Evolutionary conservation across 2,329 filamentous ascomycete genomes (phyloP).

Genomic region (Beauveria pseudobassiana): DNA sequence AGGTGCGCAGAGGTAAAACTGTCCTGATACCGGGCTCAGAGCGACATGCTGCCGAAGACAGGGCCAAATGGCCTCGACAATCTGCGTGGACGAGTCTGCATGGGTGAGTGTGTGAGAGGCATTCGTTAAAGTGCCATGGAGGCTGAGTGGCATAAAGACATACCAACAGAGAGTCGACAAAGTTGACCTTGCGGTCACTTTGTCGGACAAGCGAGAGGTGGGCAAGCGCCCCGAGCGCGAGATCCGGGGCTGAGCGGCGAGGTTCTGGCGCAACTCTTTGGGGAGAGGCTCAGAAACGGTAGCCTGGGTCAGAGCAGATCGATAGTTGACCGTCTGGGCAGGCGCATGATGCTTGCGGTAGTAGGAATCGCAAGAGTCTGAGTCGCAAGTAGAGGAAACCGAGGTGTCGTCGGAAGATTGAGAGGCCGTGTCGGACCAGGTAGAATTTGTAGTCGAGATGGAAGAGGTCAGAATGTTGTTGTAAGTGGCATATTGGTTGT

Average conservation of each 20-base stretch:
- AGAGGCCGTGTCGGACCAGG: conserved; percentile 67
- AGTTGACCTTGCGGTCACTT: conserved; percentile 85
- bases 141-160: conserved; percentile 39
- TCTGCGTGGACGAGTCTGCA: conserved; percentile 91
- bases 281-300: conserved; percentile 39
- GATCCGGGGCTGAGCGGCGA: conserved; percentile 47
- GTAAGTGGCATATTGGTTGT: conserved; percentile 51
- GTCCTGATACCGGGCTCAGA: conserved; percentile 65
- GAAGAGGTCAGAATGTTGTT: conserved; percentile 65
- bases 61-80: conserved; percentile 97
- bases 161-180: conserved; percentile 96
- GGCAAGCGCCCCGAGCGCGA: conserved; percentile 50
- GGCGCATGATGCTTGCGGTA: conserved; percentile 24
- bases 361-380: conserved; percentile 39
- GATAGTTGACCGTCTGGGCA: conserved; percentile 17
- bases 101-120: conserved; percentile 23
- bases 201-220: conserved; percentile 76
- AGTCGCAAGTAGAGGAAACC: conserved; percentile 53
- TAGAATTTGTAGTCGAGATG: conserved; percentile 66
- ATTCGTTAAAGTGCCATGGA: conserved; percentile 10
- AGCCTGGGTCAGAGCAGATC: conserved; percentile 20
- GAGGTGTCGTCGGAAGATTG: conserved; percentile 65
- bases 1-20: conserved; percentile 83
- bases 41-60: conserved; percentile 72
- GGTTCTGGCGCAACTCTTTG: conserved; percentile 57